phyloP scores from a whole-genome alignment of 768 basidiomycete genomes.

The Clavulina sp. region DNA sequence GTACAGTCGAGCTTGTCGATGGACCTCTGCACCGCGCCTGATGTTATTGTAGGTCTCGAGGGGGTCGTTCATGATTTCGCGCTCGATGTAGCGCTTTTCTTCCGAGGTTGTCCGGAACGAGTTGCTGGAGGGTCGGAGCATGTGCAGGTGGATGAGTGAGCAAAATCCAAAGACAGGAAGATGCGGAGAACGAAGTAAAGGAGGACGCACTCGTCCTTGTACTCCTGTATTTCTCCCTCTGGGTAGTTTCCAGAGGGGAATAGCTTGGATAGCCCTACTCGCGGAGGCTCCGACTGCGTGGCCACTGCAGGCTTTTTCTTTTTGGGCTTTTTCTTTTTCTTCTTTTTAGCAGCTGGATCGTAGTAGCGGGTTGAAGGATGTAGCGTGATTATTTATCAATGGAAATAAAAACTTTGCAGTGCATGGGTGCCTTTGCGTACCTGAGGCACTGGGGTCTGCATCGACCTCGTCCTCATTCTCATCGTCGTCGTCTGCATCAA shows the following conservation, averaged over 20 bases:
- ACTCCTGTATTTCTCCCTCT: slow-evolving; percentile 79
- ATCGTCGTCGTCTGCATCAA: slow-evolving; percentile 16
- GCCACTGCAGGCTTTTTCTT: slow-evolving; percentile 32
- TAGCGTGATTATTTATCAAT: not conserved
- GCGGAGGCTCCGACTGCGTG: slow-evolving; percentile 76
- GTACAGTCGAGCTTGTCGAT: slow-evolving; percentile 73
- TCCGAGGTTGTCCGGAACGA: slow-evolving; percentile 76
- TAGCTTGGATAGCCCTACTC: slow-evolving; percentile 73
- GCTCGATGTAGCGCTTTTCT: slow-evolving; percentile 75
- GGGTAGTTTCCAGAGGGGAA: slow-evolving; percentile 79
- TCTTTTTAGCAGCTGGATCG: slow-evolving; percentile 80
- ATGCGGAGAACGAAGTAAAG: not conserved
- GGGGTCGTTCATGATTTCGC: slow-evolving; percentile 58
- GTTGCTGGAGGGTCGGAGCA: too few relatives aligned
- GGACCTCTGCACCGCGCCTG: slow-evolving; percentile 86
- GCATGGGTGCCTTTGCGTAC: not conserved
- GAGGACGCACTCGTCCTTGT: slow-evolving; percentile 69
- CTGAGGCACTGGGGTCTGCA: slow-evolving; percentile 11
- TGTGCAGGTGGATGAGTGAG: too few relatives aligned
- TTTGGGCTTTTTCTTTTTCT: slow-evolving; percentile 82
- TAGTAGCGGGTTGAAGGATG: not conserved
- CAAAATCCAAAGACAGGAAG: not conserved
- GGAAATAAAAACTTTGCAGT: too few relatives aligned
- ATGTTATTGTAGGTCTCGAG: slow-evolving; percentile 77
- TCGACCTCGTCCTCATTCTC: slow-evolving; percentile 18